Evolutionary conservation across 768 basidiomycete genomes (phyloP).

Genomic region (Nidularia pulvinata): DNA sequence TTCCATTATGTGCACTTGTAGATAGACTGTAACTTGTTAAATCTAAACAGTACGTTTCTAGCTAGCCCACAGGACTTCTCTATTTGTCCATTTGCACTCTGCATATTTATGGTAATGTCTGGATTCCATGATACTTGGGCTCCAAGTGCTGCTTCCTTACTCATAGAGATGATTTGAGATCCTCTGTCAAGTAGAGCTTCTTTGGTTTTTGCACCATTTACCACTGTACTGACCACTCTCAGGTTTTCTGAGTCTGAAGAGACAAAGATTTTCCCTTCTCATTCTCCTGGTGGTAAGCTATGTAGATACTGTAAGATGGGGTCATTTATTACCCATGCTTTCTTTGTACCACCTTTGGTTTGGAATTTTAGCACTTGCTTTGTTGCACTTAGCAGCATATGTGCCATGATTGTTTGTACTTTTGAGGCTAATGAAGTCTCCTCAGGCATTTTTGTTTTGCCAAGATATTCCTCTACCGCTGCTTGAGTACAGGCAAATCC

Average conservation of each 20-base stretch:
- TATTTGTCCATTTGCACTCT: constrained; percentile 18
- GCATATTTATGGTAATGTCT: constrained; percentile 15
- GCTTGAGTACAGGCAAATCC: too few relatives aligned
- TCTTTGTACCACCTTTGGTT: too few relatives aligned
- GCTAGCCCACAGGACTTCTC: constrained; percentile 20
- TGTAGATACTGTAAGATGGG: neutral
- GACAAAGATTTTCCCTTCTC: neutral
- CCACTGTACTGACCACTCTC: constrained; percentile 3
- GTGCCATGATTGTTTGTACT: too few relatives aligned
- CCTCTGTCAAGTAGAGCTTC: constrained; percentile 20
- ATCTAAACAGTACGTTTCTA: constrained; percentile 17
- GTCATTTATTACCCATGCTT: neutral
- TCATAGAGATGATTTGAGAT: constrained; percentile 23
- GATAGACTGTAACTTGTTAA: constrained; percentile 14
- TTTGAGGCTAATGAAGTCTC: too few relatives aligned
- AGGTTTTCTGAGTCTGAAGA: constrained; percentile 4
- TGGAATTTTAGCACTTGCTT: too few relatives aligned
- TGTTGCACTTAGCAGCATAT: too few relatives aligned
- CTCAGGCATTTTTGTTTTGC: too few relatives aligned
- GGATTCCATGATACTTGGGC: constrained; percentile 12
- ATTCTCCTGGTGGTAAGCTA: neutral
- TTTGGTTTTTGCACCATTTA: constrained; percentile 8
- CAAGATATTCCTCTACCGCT: too few relatives aligned
- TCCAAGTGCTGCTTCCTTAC: constrained; percentile 4
- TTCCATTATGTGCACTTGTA: constrained; percentile 24